phyloP scores from a whole-genome alignment of 306 rosid species.

The cucumber (Cucumis sativus) region DNA sequence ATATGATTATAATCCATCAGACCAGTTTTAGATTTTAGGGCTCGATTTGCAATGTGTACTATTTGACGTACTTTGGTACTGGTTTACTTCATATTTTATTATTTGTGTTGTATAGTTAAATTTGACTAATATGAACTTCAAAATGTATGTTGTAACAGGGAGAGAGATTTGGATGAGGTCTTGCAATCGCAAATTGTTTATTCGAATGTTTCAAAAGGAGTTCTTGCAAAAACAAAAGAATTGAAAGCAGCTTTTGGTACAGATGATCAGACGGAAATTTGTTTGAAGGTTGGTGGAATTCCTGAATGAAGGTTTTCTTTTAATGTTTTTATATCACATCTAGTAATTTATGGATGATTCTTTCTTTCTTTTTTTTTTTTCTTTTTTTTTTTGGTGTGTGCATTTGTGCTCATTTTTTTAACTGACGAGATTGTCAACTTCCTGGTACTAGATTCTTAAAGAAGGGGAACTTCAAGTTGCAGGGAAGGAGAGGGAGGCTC shows the following conservation, averaged over 20 bases:
- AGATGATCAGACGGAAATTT: conserved; percentile 60
- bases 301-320: not conserved
- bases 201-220: conserved; percentile 86
- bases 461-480: conserved; percentile 96
- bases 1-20: not conserved
- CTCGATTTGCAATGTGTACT: not conserved
- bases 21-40: not conserved
- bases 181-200: conserved; percentile 81
- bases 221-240: conserved; percentile 85
- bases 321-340: not conserved
- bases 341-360: not conserved
- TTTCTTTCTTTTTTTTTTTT: not conserved
- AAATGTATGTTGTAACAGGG: conserved; percentile 31
- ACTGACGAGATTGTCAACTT: not conserved
- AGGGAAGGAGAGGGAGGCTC: conserved; percentile 92
- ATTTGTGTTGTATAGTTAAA: not conserved
- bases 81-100: too few relatives aligned
- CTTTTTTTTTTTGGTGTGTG: not conserved
- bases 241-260: conserved; percentile 63
- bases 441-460: conserved; percentile 44
- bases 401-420: not conserved
- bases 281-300: conserved; percentile 52
- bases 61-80: not conserved
- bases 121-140: not conserved
- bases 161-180: conserved; percentile 87